Evolutionary conservation across 2,329 filamentous ascomycete genomes (phyloP).

Genomic region (Talaromyces sp.): DNA sequence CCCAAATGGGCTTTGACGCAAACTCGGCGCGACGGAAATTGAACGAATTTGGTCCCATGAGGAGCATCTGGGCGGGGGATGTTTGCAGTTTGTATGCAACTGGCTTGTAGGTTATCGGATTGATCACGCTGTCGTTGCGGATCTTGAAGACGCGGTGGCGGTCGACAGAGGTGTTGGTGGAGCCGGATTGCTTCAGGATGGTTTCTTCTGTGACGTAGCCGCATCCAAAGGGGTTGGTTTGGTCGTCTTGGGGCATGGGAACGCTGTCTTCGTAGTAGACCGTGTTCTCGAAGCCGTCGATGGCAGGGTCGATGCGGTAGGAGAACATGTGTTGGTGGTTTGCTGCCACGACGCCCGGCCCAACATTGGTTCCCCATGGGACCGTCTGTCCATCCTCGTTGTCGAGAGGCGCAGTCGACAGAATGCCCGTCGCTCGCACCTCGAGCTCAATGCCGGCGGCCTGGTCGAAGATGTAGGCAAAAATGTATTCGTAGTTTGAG

Average conservation of each 20-base stretch:
- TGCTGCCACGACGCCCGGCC: conserved; percentile 60
- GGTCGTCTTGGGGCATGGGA: conserved; percentile 50
- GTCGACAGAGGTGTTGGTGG: conserved; percentile 44
- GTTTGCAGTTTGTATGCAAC: conserved; percentile 53
- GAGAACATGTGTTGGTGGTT: conserved; percentile 74
- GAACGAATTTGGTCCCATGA: conserved; percentile 49
- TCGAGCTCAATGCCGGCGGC: conserved; percentile 63
- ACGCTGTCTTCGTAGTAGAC: conserved; percentile 54
- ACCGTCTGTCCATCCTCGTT: conserved; percentile 54
- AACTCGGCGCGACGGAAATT: conserved; percentile 51
- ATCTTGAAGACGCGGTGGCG: conserved; percentile 54
- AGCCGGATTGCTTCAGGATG: conserved; percentile 45
- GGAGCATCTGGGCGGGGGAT: conserved; percentile 51
- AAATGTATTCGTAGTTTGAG: conserved; percentile 68
- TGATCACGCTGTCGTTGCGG: conserved; percentile 48
- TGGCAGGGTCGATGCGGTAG: conserved; percentile 55
- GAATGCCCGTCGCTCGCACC: conserved; percentile 62
- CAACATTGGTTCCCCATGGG: conserved; percentile 63
- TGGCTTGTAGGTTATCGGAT: conserved; percentile 49
- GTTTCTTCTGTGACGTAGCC: conserved; percentile 47
- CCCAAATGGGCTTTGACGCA: conserved; percentile 52
- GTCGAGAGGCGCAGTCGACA: conserved; percentile 63
- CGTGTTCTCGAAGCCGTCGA: conserved; percentile 52
- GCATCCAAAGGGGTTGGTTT: conserved; percentile 52
- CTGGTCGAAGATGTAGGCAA: conserved; percentile 67